Percentiles rank a stretch among this genome's conserved stretches.
Evolutionary conservation across 2,329 filamentous ascomycete genomes (phyloP).

Genomic region (Talaromyces sp.): DNA sequence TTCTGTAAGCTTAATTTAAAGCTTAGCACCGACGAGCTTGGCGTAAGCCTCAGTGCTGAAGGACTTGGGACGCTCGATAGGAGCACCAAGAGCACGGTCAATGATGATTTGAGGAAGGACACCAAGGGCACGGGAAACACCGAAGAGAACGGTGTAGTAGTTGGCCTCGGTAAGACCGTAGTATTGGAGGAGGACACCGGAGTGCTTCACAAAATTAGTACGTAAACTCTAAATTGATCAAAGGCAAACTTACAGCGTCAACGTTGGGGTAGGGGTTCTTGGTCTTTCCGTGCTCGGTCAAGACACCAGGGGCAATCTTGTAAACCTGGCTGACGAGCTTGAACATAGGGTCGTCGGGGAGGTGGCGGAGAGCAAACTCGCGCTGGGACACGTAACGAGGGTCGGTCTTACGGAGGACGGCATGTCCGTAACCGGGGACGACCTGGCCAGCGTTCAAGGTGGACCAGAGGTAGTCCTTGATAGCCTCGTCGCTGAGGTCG

Average conservation of each 20-base stretch:
- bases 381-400: constrained; percentile 98
- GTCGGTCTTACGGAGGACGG: constrained; percentile 98
- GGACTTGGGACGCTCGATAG: constrained; percentile 98
- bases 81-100: constrained; percentile 92
- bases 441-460: constrained; percentile 95
- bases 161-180: constrained; percentile 98
- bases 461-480: constrained; percentile 98
- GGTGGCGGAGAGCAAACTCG: constrained; percentile 89
- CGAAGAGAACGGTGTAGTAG: constrained; percentile 99
- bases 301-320: constrained; percentile 97
- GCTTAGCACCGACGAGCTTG: constrained; percentile 84
- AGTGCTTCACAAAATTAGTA: constrained; percentile 58
- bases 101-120: constrained; percentile 99
- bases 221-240: neutral
- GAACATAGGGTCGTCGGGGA: constrained; percentile 98
- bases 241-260: constrained; percentile 60
- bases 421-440: constrained; percentile 96
- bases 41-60: constrained; percentile 97
- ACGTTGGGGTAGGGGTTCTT: constrained; percentile 99
- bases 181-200: constrained; percentile 98
- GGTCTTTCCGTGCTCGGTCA: constrained; percentile 99
- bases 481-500: constrained; percentile 92
- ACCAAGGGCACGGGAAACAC: constrained; percentile 96
- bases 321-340: constrained; percentile 99
- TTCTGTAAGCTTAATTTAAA: constrained; percentile 58